Evolutionary conservation across 768 basidiomycete genomes (phyloP).

Genomic region (Scleroderma bovista): DNA sequence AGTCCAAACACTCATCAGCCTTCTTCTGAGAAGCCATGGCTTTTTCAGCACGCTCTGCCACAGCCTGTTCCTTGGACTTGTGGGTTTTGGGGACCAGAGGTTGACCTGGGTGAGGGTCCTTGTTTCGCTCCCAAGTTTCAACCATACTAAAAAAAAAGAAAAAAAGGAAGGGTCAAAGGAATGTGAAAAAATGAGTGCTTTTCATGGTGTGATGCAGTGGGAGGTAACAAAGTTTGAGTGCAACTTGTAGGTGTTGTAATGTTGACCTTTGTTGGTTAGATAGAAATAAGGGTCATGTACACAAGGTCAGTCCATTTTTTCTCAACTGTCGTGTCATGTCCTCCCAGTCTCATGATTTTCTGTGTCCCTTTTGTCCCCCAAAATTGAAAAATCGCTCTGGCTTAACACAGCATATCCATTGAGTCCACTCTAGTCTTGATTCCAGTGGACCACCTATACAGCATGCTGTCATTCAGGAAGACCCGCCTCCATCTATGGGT

Average conservation of each 20-base stretch:
- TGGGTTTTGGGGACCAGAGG: background rate
- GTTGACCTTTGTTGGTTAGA: background rate
- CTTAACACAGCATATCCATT: background rate
- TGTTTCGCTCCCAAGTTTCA: background rate
- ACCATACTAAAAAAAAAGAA: background rate
- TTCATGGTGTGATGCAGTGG: background rate
- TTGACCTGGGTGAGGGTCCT: background rate
- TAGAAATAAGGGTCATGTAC: background rate
- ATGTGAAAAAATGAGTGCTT: too few relatives aligned
- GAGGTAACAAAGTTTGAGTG: background rate
- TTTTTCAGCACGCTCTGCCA: background rate
- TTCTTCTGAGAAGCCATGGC: background rate
- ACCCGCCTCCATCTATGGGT: background rate
- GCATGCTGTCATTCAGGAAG: background rate
- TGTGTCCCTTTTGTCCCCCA: background rate
- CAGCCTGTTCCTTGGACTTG: background rate
- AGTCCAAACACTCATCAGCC: background rate
- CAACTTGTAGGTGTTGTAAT: background rate
- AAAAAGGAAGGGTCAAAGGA: background rate
- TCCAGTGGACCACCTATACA: background rate
- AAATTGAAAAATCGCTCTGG: background rate
- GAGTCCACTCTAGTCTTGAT: background rate
- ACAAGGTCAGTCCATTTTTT: background rate
- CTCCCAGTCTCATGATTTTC: background rate
- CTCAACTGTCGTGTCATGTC: too few relatives aligned